Evolutionary conservation across 371 early-diverging fungal species (phyloP), one percentile per base, ranked within the genome.

Genomic region (Apophysomyces variabilis): DNA sequence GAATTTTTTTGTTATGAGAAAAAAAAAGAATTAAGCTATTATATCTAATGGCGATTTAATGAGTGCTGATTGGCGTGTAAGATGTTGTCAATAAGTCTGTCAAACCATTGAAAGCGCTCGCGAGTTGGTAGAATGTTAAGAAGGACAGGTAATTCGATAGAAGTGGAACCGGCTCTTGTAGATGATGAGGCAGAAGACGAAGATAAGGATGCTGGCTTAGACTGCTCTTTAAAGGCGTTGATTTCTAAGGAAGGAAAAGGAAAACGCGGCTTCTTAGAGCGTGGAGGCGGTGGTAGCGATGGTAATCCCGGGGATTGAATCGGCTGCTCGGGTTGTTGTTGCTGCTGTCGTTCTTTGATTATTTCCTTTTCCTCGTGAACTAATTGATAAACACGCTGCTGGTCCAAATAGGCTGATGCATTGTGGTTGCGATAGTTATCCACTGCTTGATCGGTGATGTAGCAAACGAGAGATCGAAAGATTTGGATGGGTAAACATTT

Each of bases 91-190:
- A 75, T 62, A 46, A 79, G 36, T 12, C 63, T 21, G 37, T 76
- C 67, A 13, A 79, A 67, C 80, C 80, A 79, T 58, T 68, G 71
- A 39, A 71, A 77, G 37, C 80, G 61, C 57, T 74, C 77, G 21
- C 65, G 57, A 1, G 71, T 66, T 5, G 80, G 58, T 36, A 79
- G 58, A 3, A 79, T 26, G 16, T 70, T 72, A 5, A 74, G 39
- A 11, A 66, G 36, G 7, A 64, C 36, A 0, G 68, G 62, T 12
- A 73, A 68, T 21, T 69, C 69, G 41, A 66, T 56, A 13, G 66
- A 60, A 32, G 59, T 39, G 8, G 58, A 21, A 37, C 44, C 37
- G 43, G 16, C 32, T 54, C 45, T 37, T 36, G 14, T 32, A 38
- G 46, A n/a, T 59, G 36, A 1, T 63, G 60, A 36, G 43, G 61